These are phyloP conservation scores for Colletotrichum gloeosporioides DNA, from an alignment of 2,329 filamentous ascomycete genomes.

Conservation along the genomic window DNA sequence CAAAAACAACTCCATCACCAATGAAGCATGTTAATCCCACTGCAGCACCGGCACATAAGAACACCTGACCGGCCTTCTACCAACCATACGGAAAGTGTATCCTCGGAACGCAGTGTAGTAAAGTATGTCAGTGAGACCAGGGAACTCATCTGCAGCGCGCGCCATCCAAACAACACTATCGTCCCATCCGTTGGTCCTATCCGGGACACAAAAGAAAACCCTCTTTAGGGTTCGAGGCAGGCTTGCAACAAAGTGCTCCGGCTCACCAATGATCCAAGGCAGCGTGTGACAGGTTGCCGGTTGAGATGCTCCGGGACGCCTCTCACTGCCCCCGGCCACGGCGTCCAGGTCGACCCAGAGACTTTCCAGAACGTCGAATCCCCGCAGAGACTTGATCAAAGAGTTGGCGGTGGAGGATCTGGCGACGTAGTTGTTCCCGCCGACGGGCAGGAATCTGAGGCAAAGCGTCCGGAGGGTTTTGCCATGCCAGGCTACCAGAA, in stretches of 20 bases:
- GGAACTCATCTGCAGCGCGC: not conserved
- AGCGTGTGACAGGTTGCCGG: not conserved
- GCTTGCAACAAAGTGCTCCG: not conserved
- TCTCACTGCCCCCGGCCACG: not conserved
- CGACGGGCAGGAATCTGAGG: not conserved
- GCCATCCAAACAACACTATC: not conserved
- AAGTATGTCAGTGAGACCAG: not conserved
- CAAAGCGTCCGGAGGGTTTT: not conserved
- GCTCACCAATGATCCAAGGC: not conserved
- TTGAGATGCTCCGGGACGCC: not conserved
- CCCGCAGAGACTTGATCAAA: fast-evolving
- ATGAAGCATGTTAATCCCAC: fast-evolving
- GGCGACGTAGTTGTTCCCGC: not conserved
- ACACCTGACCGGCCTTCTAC: not conserved
- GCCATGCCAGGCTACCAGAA: not conserved
- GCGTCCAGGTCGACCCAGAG: not conserved
- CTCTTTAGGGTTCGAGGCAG: not conserved
- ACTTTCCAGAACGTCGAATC: not conserved
- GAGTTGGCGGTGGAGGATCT: not conserved
- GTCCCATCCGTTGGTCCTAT: not conserved
- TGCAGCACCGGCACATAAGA: not conserved
- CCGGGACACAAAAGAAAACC: fast-evolving
- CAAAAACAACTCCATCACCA: fast-evolving
- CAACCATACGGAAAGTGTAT: not conserved
- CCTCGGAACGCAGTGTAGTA: not conserved